These are phyloP conservation scores for Babesia ovata DNA, from an alignment of 169 alveolate species.

Conservation along the genomic window DNA sequence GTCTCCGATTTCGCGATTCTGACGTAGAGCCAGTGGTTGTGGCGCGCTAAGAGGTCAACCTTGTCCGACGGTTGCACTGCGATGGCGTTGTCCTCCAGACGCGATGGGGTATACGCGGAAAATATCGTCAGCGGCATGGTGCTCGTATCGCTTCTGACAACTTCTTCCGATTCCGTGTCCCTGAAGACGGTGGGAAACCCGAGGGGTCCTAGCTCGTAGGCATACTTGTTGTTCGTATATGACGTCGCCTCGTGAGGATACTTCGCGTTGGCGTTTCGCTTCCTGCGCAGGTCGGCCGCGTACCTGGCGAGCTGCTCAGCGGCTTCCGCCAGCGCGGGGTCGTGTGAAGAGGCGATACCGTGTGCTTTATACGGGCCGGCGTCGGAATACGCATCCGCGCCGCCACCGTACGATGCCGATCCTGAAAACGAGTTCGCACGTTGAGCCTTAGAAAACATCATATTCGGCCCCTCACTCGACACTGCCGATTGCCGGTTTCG, in stretches of 20 bases:
- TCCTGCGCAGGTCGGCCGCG: slow-evolving; percentile 15
- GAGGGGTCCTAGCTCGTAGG: slow-evolving; percentile 22
- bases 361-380: neutral
- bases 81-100: slow-evolving; percentile 42
- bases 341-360: neutral
- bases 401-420: slow-evolving; percentile 17
- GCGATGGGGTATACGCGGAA: slow-evolving; percentile 40
- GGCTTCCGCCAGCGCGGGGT: neutral
- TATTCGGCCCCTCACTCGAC: neutral
- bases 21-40: slow-evolving; percentile 61
- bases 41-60: slow-evolving; percentile 61
- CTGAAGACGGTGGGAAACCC: slow-evolving; percentile 24
- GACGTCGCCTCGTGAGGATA: slow-evolving; percentile 21
- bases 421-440: slow-evolving; percentile 34
- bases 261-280: slow-evolving; percentile 8
- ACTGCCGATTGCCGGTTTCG: too few relatives aligned
- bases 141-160: slow-evolving; percentile 26
- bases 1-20: slow-evolving; percentile 7
- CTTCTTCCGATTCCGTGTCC: slow-evolving; percentile 16
- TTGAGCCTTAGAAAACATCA: neutral
- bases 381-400: neutral
- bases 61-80: slow-evolving; percentile 56
- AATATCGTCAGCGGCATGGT: slow-evolving; percentile 46
- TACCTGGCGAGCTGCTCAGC: neutral
- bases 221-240: slow-evolving; percentile 10